Evolutionary conservation across 2,329 filamentous ascomycete genomes (phyloP).

Genomic region (Botryosphaeria dothidea): DNA sequence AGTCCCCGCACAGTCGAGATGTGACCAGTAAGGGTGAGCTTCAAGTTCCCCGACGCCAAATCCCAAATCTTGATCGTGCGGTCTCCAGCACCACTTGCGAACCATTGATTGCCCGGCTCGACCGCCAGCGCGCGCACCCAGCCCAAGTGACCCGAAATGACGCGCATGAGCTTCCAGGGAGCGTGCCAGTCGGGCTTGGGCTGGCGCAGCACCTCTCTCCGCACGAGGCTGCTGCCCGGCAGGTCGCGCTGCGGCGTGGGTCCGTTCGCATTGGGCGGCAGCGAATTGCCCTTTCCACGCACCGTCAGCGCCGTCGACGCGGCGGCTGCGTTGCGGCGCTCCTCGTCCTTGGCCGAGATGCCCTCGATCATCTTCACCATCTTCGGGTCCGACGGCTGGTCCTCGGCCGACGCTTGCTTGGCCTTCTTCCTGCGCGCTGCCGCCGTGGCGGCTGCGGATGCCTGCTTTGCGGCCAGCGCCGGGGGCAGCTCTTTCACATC

Average conservation of each 20-base stretch:
- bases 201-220: conserved; percentile 64
- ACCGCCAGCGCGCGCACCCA: conserved; percentile 91
- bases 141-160: conserved; percentile 93
- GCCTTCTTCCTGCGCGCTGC: conserved; percentile 64
- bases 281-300: conserved; percentile 47
- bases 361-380: conserved; percentile 69
- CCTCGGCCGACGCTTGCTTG: conserved; percentile 49
- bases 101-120: conserved; percentile 97
- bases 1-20: conserved; percentile 91
- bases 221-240: conserved; percentile 59
- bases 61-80: conserved; percentile 99
- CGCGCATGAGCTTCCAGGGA: conserved; percentile 97
- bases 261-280: conserved; percentile 57
- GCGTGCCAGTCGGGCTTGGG: conserved; percentile 92
- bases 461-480: conserved; percentile 76
- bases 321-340: conserved; percentile 38
- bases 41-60: conserved; percentile 80
- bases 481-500: conserved; percentile 75
- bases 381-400: conserved; percentile 53
- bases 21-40: conserved; percentile 86
- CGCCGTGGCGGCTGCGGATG: conserved; percentile 58
- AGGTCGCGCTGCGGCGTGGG: conserved; percentile 53
- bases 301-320: conserved; percentile 60
- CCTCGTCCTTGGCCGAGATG: conserved; percentile 52
- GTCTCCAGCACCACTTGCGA: conserved; percentile 92